phyloP scores from a whole-genome alignment of 2,329 filamentous ascomycete species.

The Diaporthe australafricana region DNA sequence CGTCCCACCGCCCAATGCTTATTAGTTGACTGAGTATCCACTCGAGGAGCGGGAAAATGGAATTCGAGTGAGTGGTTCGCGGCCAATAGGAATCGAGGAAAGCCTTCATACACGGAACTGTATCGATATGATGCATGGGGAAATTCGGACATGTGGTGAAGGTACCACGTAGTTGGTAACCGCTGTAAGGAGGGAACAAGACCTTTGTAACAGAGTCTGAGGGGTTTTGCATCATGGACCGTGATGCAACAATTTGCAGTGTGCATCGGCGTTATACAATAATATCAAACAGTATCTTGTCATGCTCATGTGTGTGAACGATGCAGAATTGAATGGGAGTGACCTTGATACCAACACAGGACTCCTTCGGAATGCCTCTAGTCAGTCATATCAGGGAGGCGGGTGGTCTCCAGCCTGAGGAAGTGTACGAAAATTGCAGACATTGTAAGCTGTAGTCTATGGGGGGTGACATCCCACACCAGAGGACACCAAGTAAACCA shows the following conservation, averaged over 20 bases:
- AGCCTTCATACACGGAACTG: neutral
- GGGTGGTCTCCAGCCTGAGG: too few relatives aligned
- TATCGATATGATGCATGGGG: neutral
- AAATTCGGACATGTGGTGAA: neutral
- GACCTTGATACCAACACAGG: neutral
- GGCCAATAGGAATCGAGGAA: neutral
- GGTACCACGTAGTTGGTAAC: neutral
- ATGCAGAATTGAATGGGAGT: neutral
- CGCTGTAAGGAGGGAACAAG: neutral
- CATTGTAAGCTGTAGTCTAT: neutral
- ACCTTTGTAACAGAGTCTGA: neutral
- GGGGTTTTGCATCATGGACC: neutral
- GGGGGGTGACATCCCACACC: neutral
- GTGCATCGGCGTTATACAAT: conserved; percentile 11
- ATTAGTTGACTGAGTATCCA: conserved; percentile 12
- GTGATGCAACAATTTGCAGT: conserved; percentile 9
- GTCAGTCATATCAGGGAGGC: too few relatives aligned
- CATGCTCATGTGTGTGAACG: neutral
- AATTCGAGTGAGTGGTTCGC: neutral
- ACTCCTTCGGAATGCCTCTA: neutral
- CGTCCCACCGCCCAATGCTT: conserved; percentile 54
- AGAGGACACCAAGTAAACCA: neutral
- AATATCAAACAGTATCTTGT: conserved; percentile 8
- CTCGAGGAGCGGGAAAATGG: neutral
- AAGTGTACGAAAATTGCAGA: neutral